Base-by-base conservation (phyloP, 225 moss, liverwort and hornwort genomes). In the Climacium dendroides region DNA sequence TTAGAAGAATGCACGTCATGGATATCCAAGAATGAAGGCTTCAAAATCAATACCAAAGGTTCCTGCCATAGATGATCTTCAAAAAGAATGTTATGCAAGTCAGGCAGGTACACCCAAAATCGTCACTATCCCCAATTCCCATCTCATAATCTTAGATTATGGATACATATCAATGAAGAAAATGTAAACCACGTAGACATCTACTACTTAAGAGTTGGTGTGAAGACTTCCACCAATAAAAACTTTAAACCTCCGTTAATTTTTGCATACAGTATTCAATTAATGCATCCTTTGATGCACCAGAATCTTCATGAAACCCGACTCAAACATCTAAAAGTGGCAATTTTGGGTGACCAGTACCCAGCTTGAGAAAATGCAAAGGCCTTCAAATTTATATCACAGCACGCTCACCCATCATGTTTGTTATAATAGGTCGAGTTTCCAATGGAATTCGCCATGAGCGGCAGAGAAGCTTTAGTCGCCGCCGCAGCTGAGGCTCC, bases 361-460 rank as follows among this genome's bases (percentile, higher is more conserved):
- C 35, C 24, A 54, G 54, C n/a, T n/a, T 16, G n/a, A 76, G 76
- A 47, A 22, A 76, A 19, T 58, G 39, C 43, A 66, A 5, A 47
- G 55, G 28, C 34, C 18, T 60, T 25, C n/a, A 69, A 41, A 23
- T n/a, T 39, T 19, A 14, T 29, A 29, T 58, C 32, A 15, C 32
- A 60, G 12, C 24, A 39, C 55, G 26, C 90, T 84, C 80, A 92
- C 93, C 93, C 92, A 13, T 92, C 94, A 43, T 85, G 70, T 43
- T 2, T n/a, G 74, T 91, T 88, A 71, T 82, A 88, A 6, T 89
- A 85, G 26, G 94, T 94, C 7, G 85, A 6, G 59, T 94, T 94
- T 35, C 92, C 92, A 4, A 54, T 43, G 15, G 91, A 87, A 66
- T 28, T 88, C 9, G 92, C 80, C 91, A 88, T n/a, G 37, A 94